phyloP scores from a whole-genome alignment of 371 early-diverging fungal species.

The Lichtheimia ornata region DNA sequence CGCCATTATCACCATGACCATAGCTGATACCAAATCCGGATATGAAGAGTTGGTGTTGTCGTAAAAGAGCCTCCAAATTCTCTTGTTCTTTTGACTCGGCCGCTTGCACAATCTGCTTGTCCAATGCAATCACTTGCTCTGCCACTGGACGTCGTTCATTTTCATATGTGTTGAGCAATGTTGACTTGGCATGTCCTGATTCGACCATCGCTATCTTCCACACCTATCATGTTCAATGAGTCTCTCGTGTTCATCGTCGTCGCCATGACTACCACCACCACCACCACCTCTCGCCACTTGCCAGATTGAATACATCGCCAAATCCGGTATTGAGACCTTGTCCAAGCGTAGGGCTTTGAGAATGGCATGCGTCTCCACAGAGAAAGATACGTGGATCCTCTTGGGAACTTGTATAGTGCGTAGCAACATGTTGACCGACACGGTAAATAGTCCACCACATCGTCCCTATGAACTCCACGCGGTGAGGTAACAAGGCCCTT shows the following conservation, averaged over 20 bases:
- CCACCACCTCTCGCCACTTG: constrained; percentile 4
- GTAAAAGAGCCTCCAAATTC: constrained; percentile 22
- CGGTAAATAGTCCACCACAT: constrained; percentile 43
- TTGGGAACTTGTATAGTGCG: constrained; percentile 1
- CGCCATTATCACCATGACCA: neutral
- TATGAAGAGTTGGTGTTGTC: constrained; percentile 31
- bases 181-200: constrained; percentile 20
- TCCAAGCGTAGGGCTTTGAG: constrained; percentile 47
- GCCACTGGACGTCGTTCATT: constrained; percentile 38
- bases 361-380: constrained; percentile 46
- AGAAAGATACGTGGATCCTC: constrained; percentile 29
- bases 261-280: too few species aligned
- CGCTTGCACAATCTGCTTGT: constrained; percentile 31
- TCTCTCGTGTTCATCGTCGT: too few species aligned
- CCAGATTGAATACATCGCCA: constrained; percentile 46
- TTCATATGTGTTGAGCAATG: constrained; percentile 26
- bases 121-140: constrained; percentile 31
- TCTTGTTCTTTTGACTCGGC: constrained; percentile 24
- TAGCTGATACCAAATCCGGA: constrained; percentile 36
- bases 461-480: constrained; percentile 40
- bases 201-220: constrained; percentile 46
- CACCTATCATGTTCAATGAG: constrained; percentile 14
- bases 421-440: constrained; percentile 40
- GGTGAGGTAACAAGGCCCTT: constrained; percentile 39
- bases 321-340: constrained; percentile 48